Percentiles rank a stretch among this genome's conserved stretches.
Evolutionary conservation across 78 protist genomes (phyloP).

Genomic region (Neovahlkampfia damariscottae): DNA sequence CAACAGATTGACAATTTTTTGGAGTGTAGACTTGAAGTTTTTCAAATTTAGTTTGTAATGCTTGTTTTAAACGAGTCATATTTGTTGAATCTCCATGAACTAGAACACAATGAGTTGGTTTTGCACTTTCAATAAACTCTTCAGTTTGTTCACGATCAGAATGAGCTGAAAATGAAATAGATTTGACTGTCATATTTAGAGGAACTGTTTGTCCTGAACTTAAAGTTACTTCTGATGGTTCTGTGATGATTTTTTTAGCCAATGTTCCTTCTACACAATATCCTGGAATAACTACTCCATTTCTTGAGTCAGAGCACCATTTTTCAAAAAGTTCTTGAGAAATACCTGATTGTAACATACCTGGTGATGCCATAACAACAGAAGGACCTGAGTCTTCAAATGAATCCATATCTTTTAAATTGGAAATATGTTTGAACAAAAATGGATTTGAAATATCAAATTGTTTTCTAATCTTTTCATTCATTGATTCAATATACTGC

Average conservation of each 20-base stretch:
- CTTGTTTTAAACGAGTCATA: slow-evolving; percentile 49
- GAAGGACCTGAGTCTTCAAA: slow-evolving; percentile 72
- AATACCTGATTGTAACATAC: slow-evolving; percentile 82
- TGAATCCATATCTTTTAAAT: slow-evolving; percentile 32
- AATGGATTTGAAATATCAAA: slow-evolving; percentile 73
- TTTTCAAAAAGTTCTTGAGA: slow-evolving; percentile 76
- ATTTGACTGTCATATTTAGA: slow-evolving; percentile 32
- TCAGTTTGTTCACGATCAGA: slow-evolving; percentile 74
- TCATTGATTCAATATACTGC: slow-evolving; percentile 79
- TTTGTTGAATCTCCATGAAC: slow-evolving; percentile 81
- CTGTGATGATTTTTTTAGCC: slow-evolving; percentile 41
- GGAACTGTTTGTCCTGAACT: slow-evolving; percentile 35
- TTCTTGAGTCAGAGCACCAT: slow-evolving; percentile 63
- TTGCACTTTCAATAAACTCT: slow-evolving; percentile 61
- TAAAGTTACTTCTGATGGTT: slow-evolving; percentile 10
- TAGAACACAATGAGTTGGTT: slow-evolving; percentile 61
- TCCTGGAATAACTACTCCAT: slow-evolving; percentile 80
- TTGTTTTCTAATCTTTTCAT: slow-evolving; percentile 50
- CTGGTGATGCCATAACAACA: slow-evolving; percentile 89
- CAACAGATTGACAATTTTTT: slow-evolving; percentile 8
- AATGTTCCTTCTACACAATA: slow-evolving; percentile 87
- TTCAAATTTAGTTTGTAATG: slow-evolving; percentile 26
- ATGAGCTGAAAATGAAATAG: slow-evolving; percentile 88
- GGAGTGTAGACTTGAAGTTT: slow-evolving; percentile 21
- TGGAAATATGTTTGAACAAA: slow-evolving; percentile 61